Conservation (phyloP, 352 stramenopile genomes). For the Phytopythium mirpurense region DNA sequence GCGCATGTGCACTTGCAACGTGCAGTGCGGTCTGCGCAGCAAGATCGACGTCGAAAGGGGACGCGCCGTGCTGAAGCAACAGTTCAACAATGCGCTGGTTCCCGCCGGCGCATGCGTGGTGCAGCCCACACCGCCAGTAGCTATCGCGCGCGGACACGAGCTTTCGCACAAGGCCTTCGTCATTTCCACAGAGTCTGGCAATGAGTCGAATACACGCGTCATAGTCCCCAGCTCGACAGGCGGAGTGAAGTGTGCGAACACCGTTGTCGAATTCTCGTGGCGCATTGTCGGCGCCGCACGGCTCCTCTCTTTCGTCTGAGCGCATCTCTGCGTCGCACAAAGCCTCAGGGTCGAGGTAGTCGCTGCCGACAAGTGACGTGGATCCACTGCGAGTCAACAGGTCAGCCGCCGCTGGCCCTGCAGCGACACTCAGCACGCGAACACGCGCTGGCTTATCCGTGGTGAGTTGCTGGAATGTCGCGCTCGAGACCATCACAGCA, state of each 20-base stretch:
- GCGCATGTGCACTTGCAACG: slow-evolving; percentile 39
- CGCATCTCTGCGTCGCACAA: no score
- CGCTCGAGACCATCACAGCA: slow-evolving; percentile 58
- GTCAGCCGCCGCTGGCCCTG: slow-evolving; percentile 2
- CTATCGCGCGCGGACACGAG: slow-evolving; percentile 8
- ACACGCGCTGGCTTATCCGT: slow-evolving; percentile 10
- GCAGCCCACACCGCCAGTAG: slow-evolving; percentile 35
- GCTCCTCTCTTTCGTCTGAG: neutral
- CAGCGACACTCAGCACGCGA: slow-evolving; percentile 43
- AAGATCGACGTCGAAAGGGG: slow-evolving; percentile 26
- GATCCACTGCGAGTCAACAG: neutral
- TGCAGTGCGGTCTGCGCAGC: slow-evolving; percentile 52
- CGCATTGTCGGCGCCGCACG: neutral
- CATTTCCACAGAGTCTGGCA: slow-evolving; percentile 14
- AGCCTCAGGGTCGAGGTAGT: neutral
- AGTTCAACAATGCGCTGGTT: slow-evolving; percentile 42
- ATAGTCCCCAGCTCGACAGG: slow-evolving; percentile 40
- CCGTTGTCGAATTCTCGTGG: neutral
- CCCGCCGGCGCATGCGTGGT: slow-evolving; percentile 42
- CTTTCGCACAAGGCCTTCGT: neutral
- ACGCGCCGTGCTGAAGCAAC: slow-evolving; percentile 34
- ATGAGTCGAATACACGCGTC: slow-evolving; percentile 32
- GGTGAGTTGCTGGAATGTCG: slow-evolving; percentile 31
- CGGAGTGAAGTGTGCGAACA: slow-evolving; percentile 13
- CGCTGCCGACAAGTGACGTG: neutral